Evolutionary conservation across 176 grass and related monocot genomes (phyloP), one percentile per base, ranked within the genome.

Genomic region (Dendrocalamus sinicus): DNA sequence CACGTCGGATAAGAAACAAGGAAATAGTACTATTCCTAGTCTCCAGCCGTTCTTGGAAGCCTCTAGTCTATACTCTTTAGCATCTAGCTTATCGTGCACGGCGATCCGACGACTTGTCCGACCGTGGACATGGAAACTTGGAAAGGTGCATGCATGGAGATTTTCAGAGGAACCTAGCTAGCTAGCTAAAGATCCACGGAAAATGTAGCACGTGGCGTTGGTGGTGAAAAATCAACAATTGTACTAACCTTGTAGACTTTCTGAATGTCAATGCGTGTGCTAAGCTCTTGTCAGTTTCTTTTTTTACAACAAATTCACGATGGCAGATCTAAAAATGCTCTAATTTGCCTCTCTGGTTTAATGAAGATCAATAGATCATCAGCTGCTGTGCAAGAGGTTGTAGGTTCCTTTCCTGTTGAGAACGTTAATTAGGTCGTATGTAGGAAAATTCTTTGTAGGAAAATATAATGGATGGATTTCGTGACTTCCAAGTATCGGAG

Each of bases 71-170:
- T 28, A 16, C 43, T 24, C 10, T 24, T 0, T 11, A 30, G 45
- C 71, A 1, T 72, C 44, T 15, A 30, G 23, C 70, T 52, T 14
- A 6, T 52, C 71, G 24, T 52, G 71, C 23, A 51, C 71, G 46
- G 23, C 71, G 46, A 15, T 73, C 72, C 72, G 15, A 75, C 72
- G 72, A 74, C 71, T 51, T 47, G 6, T 22, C 47, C 28, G 72
- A 23, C 50, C 23, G 47, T 12, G 24, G 45, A 50, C 13, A 28
- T 73, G 46, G 71, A 52, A 30, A 30, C 23, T 73, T 73, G 70
- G 71, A 74, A 30, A 51, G 24, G 30, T 74, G 8, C 47, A 53
- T 53, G 16, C 15, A 14, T 19, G 47, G 47, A 19, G 24, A 26
- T 19, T 30, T 30, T 28, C 24, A 53, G 8, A 35, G 8, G 15